These are phyloP conservation scores for Chernovozyma sophiae-reginae DNA, from an alignment of 1,139 yeast species.

Conservation along the genomic window DNA sequence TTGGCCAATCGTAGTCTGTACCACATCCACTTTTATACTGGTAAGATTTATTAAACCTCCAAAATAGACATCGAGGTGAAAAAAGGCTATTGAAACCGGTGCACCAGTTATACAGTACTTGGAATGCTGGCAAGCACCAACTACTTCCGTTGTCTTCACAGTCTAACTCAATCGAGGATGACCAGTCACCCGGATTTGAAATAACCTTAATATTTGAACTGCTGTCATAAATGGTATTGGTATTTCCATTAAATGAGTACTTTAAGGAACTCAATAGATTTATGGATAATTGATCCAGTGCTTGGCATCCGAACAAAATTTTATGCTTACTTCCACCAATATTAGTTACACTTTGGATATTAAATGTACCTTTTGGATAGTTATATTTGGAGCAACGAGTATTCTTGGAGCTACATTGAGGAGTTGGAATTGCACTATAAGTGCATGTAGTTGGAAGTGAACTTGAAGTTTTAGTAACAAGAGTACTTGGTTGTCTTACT, in stretches of 20 bases:
- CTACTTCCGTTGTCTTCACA: slow-evolving; percentile 1
- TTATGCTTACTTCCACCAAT: slow-evolving; percentile 3
- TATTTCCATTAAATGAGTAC: background rate
- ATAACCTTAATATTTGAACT: background rate
- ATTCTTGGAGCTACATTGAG: slow-evolving; percentile 4
- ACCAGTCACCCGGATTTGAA: slow-evolving; percentile 3
- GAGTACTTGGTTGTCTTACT: background rate
- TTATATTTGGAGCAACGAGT: slow-evolving; percentile 3
- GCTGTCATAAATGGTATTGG: background rate
- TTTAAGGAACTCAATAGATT: background rate
- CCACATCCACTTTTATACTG: background rate
- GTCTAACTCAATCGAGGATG: background rate
- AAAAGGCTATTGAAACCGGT: background rate
- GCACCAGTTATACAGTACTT: background rate
- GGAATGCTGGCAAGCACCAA: background rate
- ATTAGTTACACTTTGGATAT: background rate
- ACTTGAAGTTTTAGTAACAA: background rate
- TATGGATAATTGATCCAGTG: background rate
- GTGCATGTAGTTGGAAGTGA: background rate
- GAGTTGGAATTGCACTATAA: slow-evolving; percentile 2
- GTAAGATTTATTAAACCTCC: background rate
- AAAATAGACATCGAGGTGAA: background rate
- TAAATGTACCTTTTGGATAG: slow-evolving; percentile 3
- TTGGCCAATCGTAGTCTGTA: background rate
- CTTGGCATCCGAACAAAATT: background rate